Evolutionary conservation across 2,329 filamentous ascomycete species (phyloP), one percentile per base, ranked within the genome.

Genomic region (Diaporthe caulivora): DNA sequence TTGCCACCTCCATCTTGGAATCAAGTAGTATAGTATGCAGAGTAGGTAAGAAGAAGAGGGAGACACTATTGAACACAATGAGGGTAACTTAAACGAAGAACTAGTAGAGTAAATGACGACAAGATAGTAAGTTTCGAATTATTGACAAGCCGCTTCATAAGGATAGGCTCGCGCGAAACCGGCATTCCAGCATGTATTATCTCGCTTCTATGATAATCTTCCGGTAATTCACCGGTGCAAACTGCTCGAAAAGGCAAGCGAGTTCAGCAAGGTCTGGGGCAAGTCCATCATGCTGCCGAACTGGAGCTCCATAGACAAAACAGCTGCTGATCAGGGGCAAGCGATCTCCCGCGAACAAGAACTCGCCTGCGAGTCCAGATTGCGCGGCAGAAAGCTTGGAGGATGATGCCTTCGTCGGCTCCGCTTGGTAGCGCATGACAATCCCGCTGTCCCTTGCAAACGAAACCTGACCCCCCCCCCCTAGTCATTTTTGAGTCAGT

Each of bases 201-300:
- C n/a, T 37, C 62, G 31, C n/a, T n/a, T 40, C 49, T 40, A 67
- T 67, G 62, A 67, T 40, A 53, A 67, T 67, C 62, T 40, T 53
- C 47, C 62, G 62, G 62, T 67, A 31, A 53, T 67, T 67, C 47
- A 53, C 47, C 47, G 62, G 37, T 40, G 62, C 40, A 49, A 44
- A 11, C 26, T 34, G 13, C 21, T 65, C n/a, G 26, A 24, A n/a
- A 65, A 21, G 29, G 26, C 26, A 65, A 17, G 29, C 62, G 44
- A 65, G 29, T 13, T 37, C 60, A 21, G 21, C 26, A 65, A 37
- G 29, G 62, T n/a, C 31, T 51, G 62, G 62, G 44, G 29, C 44
- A 9, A 1, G 1, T 34, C 26, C 62, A 21, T 15, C 31, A 21
- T 37, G 29, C 29, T 51, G 44, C 18, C 60, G 26, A 31, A 24